These are phyloP conservation scores for Phanerochaete carnosa DNA, from an alignment of 768 basidiomycete genomes.

Conservation along the genomic window DNA sequence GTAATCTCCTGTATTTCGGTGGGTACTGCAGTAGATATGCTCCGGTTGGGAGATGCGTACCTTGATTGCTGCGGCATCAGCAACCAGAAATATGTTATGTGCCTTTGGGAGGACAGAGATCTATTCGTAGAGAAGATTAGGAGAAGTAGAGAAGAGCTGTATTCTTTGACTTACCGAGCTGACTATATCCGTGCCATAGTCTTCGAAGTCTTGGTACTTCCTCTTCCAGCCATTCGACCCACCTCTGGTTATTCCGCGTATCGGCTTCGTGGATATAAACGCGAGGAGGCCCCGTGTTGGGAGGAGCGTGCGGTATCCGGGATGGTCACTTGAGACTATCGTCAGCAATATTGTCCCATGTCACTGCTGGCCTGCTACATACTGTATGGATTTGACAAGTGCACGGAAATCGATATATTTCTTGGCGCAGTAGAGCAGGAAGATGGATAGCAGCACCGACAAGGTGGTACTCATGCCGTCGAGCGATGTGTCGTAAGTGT, in stretches of 20 bases:
- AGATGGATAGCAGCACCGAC: neutral
- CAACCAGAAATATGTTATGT: neutral
- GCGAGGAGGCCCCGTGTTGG: neutral
- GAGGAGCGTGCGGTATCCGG: slow-evolving; percentile 7
- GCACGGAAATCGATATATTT: neutral
- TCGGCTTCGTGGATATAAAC: neutral
- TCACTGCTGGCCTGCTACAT: neutral
- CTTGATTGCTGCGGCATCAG: slow-evolving; percentile 16
- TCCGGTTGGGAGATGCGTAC: neutral
- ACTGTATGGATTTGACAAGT: neutral
- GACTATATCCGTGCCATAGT: slow-evolving; percentile 8
- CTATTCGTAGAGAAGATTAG: neutral
- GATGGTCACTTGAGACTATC: neutral
- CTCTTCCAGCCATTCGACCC: slow-evolving; percentile 9
- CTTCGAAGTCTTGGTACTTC: slow-evolving; percentile 17
- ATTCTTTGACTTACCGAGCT: neutral
- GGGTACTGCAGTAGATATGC: neutral
- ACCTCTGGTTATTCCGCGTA: slow-evolving; percentile 17
- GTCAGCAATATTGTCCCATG: no score
- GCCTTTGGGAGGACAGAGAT: neutral
- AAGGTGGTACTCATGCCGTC: neutral
- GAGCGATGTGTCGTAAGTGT: neutral
- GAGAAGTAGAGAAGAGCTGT: neutral
- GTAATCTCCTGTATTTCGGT: slow-evolving; percentile 42
- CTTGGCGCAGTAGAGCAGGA: neutral